phyloP scores from a whole-genome alignment of 73 alveolate species.

The Symbiodinium pilosum region DNA sequence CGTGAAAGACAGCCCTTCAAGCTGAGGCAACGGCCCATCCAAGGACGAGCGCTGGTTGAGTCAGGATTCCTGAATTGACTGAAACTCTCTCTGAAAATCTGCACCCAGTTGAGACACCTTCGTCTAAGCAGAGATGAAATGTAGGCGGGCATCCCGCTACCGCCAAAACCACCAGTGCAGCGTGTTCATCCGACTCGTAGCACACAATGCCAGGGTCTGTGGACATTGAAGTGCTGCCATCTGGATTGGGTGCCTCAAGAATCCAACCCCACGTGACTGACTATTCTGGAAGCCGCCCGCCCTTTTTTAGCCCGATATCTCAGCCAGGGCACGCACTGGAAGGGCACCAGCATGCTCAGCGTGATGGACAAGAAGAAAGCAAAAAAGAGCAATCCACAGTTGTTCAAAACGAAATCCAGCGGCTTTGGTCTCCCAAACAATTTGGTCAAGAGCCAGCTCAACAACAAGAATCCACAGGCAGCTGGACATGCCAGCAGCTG shows the following conservation, averaged over 20 bases:
- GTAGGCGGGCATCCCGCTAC: not conserved
- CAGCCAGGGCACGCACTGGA: constrained; percentile 74
- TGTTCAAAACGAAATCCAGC: constrained; percentile 32
- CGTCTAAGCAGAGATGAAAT: no score
- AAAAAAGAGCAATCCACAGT: constrained; percentile 43
- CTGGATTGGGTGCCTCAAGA: no score
- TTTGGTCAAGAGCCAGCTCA: constrained; percentile 29
- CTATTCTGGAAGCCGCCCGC: no score
- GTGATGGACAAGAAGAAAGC: constrained; percentile 81
- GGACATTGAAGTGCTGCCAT: constrained; percentile 43
- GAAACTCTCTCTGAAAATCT: no score
- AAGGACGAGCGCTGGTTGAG: constrained; percentile 62
- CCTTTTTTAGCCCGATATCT: no score
- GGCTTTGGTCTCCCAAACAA: constrained; percentile 58
- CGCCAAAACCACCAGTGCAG: constrained; percentile 4
- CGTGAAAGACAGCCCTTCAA: no score
- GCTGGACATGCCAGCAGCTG: constrained; percentile 54
- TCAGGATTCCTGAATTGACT: constrained; percentile 46
- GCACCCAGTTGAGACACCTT: not conserved
- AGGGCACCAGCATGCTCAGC: constrained; percentile 37
- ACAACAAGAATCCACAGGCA: constrained; percentile 26
- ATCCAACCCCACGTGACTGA: no score
- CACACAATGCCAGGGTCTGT: constrained; percentile 68
- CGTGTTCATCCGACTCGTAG: constrained; percentile 35
- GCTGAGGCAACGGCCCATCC: no score